Evolutionary conservation across 1,284 basidiomycete species (phyloP), one percentile per base, ranked within the genome.

Genomic region (Somion occarium): DNA sequence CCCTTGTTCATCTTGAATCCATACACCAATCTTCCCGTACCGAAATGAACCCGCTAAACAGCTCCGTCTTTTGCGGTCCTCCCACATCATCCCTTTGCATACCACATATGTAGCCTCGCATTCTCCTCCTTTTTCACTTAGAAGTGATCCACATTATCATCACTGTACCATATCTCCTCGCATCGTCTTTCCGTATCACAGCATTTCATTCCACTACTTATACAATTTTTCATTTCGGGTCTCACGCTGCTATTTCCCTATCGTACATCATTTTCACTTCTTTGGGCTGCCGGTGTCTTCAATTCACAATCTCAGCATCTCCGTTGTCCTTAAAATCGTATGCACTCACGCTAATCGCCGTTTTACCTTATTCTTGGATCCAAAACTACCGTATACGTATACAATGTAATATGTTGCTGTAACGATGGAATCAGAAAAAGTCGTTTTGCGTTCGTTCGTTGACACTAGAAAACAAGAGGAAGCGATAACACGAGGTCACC

Each of bases 1-100:
- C 7, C 41, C 53, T 48, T 50, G 39, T 49, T 49, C 53, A 5
- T 27, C 46, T 23, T n/a, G 13, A 11, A 23, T 11, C 46, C 27
- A 47, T 11, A 13, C 44, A 15, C 9, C 19, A 13, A n/a, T 15
- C 4, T n/a, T 47, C 19, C 27, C 22, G 23, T 26, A n/a, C 44
- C 44, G 39, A 22, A 42, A 11, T 42, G n/a, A 9, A n/a, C 39
- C 20, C n/a, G 39, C 20, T 38, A 38, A 34, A 15, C 7, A 34
- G 30, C 15, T 34, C 30, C 7, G 30, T 15, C 30, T 7, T 34
- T 34, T 15, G 30, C 7, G 15, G 7, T 34, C 30, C 15, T 34
- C 15, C 15, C 30, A 34, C 30, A 34, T 34, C 30, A 34, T 34
- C 15, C 30, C n/a, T n/a, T 42, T 13, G 43, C 15, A 44, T 22